phyloP scores from a whole-genome alignment of 805 yeast genomes.

The Metschnikowia chrysomelidarum region DNA sequence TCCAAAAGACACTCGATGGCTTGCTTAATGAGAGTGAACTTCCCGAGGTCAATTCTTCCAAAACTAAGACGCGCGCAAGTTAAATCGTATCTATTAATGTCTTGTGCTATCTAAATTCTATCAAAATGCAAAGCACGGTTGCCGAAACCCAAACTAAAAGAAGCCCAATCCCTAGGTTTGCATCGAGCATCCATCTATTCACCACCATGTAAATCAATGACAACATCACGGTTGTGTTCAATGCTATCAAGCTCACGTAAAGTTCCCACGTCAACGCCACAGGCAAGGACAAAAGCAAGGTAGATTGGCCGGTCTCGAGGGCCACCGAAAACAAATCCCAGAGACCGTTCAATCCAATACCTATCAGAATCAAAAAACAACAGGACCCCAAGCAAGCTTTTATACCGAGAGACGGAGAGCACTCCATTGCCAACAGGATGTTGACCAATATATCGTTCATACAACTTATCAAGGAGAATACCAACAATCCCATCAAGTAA shows the following conservation, averaged over 20 bases:
- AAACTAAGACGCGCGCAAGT: not conserved
- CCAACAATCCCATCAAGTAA: conserved; percentile 46
- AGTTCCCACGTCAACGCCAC: conserved; percentile 26
- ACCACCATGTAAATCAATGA: conserved; percentile 29
- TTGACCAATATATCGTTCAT: conserved; percentile 54
- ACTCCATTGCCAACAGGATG: conserved; percentile 42
- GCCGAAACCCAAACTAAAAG: conserved; percentile 9
- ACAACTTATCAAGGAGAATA: conserved; percentile 50
- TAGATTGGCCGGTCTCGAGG: conserved; percentile 4
- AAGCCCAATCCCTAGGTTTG: conserved; percentile 23
- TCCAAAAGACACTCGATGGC: conserved; percentile 3
- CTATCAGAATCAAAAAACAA: conserved; percentile 45
- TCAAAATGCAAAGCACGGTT: conserved; percentile 5
- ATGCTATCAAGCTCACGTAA: conserved; percentile 24
- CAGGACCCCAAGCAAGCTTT: conserved; percentile 58
- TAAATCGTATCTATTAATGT: not conserved
- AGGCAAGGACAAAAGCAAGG: conserved; percentile 10
- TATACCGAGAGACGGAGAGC: conserved; percentile 40
- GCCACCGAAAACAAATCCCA: conserved; percentile 22
- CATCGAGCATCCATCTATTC: conserved; percentile 35
- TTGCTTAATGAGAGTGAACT: conserved; percentile 2
- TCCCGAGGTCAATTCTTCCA: conserved; percentile 2
- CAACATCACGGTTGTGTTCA: conserved; percentile 23
- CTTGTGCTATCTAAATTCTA: conserved; percentile 3
- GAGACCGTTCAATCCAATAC: conserved; percentile 48